Percentiles rank a stretch among this genome's conserved stretches.
These are phyloP conservation scores for Syncephalis plumigaleata DNA, from an alignment of 371 early-diverging fungal species.

Conservation along the genomic window DNA sequence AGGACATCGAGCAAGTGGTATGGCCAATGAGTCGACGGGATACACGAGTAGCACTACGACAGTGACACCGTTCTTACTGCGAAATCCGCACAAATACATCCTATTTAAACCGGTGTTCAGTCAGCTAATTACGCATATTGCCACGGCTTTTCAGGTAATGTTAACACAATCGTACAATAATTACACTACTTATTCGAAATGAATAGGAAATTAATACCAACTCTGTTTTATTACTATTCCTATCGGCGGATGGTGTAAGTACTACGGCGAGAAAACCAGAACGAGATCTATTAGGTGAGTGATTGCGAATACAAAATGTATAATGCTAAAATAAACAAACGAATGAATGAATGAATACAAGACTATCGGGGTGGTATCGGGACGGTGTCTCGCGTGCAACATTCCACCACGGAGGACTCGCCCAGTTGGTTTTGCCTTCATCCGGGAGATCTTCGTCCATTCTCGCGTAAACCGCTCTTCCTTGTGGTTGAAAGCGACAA, in stretches of 20 bases:
- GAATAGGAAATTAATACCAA: slow-evolving; percentile 59
- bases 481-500: slow-evolving; percentile 80
- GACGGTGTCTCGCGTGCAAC: slow-evolving; percentile 20
- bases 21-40: not conserved
- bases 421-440: slow-evolving; percentile 40
- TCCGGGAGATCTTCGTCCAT: slow-evolving; percentile 81
- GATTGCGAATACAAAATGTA: too few species aligned
- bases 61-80: slow-evolving; percentile 1
- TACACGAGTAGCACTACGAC: not conserved
- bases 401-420: slow-evolving; percentile 11
- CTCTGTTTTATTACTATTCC: slow-evolving; percentile 64
- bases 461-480: slow-evolving; percentile 84
- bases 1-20: too few species aligned
- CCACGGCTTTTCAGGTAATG: slow-evolving; percentile 69
- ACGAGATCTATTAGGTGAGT: not conserved
- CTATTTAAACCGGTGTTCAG: slow-evolving; percentile 77
- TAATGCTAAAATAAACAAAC: too few species aligned
- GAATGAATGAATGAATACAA: slow-evolving; percentile 13
- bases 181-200: not conserved
- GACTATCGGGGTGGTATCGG: slow-evolving; percentile 59
- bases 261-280: slow-evolving; percentile 1
- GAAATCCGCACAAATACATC: slow-evolving; percentile 86
- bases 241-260: slow-evolving; percentile 77
- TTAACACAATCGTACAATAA: not conserved
- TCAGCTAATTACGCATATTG: slow-evolving; percentile 70